Evolutionary conservation across 2,329 filamentous ascomycete genomes (phyloP), one percentile per base, ranked within the genome.

Genomic region (Ophiostoma triangulosporum): DNA sequence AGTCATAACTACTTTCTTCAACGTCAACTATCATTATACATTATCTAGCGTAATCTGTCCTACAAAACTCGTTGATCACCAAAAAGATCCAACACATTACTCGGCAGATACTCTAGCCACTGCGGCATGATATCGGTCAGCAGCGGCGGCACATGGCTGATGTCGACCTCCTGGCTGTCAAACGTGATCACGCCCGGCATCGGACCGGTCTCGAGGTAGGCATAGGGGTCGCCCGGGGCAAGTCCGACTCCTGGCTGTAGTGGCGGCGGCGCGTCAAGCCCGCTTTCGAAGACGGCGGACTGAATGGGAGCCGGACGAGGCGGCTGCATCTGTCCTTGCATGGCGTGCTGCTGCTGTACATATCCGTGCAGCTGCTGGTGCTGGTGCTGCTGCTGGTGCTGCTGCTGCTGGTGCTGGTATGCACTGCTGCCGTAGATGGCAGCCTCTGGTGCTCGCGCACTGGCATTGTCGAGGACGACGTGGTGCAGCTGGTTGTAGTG

Each of bases 151-250:
- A 89, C 68, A 4, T 78, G 70, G 24, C 77, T 79, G 72, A 90
- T 84, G 58, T 90, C 84, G 32, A 91, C 80, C 58, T 90, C 84
- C 58, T 87, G 84, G 56, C 80, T 84, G 63, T 88, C 81, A 59
- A 90, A 86, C 57, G 85, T 81, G 68, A 89, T 83, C 58, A 69
- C 68, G 48, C 75, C 69, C 57, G 70, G 68, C 52, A 64, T 58
- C 1, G 59, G 58, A 8, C 59, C 61, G 3, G 55, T 55, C 4
- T 68, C 68, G 48, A 73, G 65, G 40, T 63, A 63, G 11, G 59
- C 55, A 48, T 64, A 63, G 24, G 55, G 61, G 20, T 50, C 64
- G 56, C 60, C 62, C n/a, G n/a, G n/a, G 17, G n/a, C 49, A 33
- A 40, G 26, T 2, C 24, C 38, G 9, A 31, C 45, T 3, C 38